These are phyloP conservation scores for Lentinula edodes DNA, from an alignment of 768 basidiomycete species.

Conservation along the genomic window DNA sequence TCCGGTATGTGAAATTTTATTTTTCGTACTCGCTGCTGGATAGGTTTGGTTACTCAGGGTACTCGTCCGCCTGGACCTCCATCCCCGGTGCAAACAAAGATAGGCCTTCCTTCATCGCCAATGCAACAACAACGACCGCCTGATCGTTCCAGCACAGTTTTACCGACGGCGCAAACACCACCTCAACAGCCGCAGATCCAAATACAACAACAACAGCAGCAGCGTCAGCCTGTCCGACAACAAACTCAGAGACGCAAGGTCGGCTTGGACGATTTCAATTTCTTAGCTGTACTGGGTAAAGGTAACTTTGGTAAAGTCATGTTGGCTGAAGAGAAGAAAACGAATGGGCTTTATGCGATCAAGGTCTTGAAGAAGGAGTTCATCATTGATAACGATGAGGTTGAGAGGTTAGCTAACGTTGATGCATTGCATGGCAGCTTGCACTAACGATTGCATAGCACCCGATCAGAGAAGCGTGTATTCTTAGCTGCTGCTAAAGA, in stretches of 20 bases:
- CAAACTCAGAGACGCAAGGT: slow-evolving; percentile 72
- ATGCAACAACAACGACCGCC: slow-evolving; percentile 7
- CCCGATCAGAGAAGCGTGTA: slow-evolving; percentile 98
- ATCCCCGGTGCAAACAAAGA: slow-evolving; percentile 10
- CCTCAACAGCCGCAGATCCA: slow-evolving; percentile 17
- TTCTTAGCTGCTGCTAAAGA: slow-evolving; percentile 96
- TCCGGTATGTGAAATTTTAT: slow-evolving; percentile 19
- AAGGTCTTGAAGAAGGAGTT: slow-evolving; percentile 99
- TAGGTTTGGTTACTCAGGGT: slow-evolving; percentile 13
- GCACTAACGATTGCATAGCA: slow-evolving; percentile 40
- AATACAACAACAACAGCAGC: slow-evolving; percentile 26
- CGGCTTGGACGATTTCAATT: slow-evolving; percentile 97
- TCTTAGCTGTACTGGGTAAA: slow-evolving; percentile 96
- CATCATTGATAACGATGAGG: slow-evolving; percentile 99
- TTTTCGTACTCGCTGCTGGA: neutral
- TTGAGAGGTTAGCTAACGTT: slow-evolving; percentile 74
- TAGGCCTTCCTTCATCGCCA: slow-evolving; percentile 16
- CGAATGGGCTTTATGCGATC: slow-evolving; percentile 89
- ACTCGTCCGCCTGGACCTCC: slow-evolving; percentile 16
- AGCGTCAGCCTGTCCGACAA: slow-evolving; percentile 33
- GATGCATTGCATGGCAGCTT: neutral
- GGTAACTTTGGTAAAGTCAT: slow-evolving; percentile 99
- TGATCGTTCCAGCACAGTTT: slow-evolving; percentile 4
- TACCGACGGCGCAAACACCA: neutral
- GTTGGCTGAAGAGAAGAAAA: slow-evolving; percentile 97